A percentile compares a stretch with the other conserved stretches of the same genome.
These are phyloP conservation scores for Waltergamsia citrina DNA, from an alignment of 2,329 filamentous ascomycete species.

Conservation along the genomic window DNA sequence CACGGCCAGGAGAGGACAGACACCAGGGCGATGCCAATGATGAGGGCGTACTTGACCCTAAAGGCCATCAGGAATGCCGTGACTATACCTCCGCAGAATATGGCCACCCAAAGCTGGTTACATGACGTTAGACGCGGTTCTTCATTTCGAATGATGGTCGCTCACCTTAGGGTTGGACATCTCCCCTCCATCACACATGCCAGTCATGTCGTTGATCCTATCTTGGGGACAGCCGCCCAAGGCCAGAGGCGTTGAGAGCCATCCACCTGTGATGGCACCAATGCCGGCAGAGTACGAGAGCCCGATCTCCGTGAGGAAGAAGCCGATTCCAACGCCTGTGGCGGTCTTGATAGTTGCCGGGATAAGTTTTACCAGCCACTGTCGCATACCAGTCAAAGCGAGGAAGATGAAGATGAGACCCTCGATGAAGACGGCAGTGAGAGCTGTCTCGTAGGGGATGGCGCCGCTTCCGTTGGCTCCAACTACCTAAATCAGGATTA, in stretches of 20 bases:
- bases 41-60: slow-evolving; percentile 64
- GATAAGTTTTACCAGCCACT: slow-evolving; percentile 61
- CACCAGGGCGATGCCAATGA: slow-evolving; percentile 63
- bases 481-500: too few species aligned
- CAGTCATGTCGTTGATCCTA: slow-evolving; percentile 33
- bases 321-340: slow-evolving; percentile 54
- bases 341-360: slow-evolving; percentile 57
- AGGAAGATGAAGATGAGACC: slow-evolving; percentile 56
- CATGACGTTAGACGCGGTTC: neutral
- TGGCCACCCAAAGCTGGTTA: slow-evolving; percentile 68
- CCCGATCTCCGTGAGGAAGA: slow-evolving; percentile 55
- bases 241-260: slow-evolving; percentile 57
- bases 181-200: slow-evolving; percentile 47
- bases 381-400: slow-evolving; percentile 58
- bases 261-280: slow-evolving; percentile 66
- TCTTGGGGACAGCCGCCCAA: slow-evolving; percentile 63
- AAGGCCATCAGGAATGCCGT: slow-evolving; percentile 76
- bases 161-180: slow-evolving; percentile 67
- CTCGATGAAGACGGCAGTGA: slow-evolving; percentile 56
- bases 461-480: slow-evolving; percentile 47
- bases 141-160: neutral
- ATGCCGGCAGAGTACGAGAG: slow-evolving; percentile 75
- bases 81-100: slow-evolving; percentile 70
- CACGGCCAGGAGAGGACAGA: slow-evolving; percentile 70
- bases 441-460: slow-evolving; percentile 48